phyloP scores from a whole-genome alignment of 768 basidiomycete species.

The Rhizopogon vulgaris region DNA sequence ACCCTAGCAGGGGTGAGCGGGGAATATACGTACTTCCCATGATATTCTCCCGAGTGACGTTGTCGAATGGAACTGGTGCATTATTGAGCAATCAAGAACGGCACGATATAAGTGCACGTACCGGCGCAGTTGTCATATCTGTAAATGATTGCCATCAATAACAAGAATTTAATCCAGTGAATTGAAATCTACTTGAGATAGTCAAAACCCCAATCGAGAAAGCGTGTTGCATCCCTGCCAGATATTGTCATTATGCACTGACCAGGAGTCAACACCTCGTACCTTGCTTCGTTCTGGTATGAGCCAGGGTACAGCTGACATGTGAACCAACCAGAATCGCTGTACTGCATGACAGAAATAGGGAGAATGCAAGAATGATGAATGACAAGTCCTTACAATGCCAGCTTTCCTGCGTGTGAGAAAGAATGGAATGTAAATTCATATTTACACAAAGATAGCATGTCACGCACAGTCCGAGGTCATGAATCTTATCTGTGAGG shows the following conservation, averaged over 20 bases:
- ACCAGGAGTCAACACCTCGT: neutral
- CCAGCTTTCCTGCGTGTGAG: constrained; percentile 43
- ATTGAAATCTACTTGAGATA: constrained; percentile 45
- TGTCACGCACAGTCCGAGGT: constrained; percentile 46
- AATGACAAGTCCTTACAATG: constrained; percentile 36
- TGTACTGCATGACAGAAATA: constrained; percentile 37
- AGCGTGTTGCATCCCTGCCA: constrained; percentile 47
- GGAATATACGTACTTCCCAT: constrained; percentile 39
- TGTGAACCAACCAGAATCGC: constrained; percentile 66
- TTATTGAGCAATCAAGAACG: neutral
- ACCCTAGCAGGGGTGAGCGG: neutral
- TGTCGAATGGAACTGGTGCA: constrained; percentile 48
- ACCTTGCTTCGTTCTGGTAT: constrained; percentile 56
- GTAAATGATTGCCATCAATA: neutral
- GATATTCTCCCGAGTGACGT: constrained; percentile 48
- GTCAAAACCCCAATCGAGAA: constrained; percentile 64
- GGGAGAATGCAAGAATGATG: neutral
- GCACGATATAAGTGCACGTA: constrained; percentile 12
- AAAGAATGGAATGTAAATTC: neutral
- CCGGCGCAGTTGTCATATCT: constrained; percentile 61
- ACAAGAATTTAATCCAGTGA: neutral
- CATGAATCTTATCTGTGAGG: constrained; percentile 50
- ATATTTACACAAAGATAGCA: constrained; percentile 3
- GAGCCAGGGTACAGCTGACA: constrained; percentile 62
- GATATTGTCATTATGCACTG: neutral